Evolutionary conservation across 306 rosid species (phyloP), one percentile per base, ranked within the genome.

Genomic region (Cucurbita maxima): DNA sequence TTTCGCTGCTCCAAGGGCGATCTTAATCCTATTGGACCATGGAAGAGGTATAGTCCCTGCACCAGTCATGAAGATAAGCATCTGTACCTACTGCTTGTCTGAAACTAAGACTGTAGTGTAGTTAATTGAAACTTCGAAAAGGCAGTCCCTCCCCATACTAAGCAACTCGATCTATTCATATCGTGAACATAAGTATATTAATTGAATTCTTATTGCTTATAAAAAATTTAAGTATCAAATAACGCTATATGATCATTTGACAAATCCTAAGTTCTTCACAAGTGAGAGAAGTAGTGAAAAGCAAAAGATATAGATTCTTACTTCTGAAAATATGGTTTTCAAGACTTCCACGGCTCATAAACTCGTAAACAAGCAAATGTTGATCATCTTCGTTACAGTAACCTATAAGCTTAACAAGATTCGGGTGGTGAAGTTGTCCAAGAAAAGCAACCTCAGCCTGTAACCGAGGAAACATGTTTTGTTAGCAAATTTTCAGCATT

Each of bases 361-460:
- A 92, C 82, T 93, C 98, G 16, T 90, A 92, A 72, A 92, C 98
- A 57, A 92, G 96, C 79, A 93, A 85, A 75, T 92, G 84, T 54
- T 90, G 96, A 82, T 90, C 96, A 80, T 85, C 98, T 86, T 92
- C 98, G 45, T 78, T 90, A 79, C 98, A 92, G 78, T 88, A 92
- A 15, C 98, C 98, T 11, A 92, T 88, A 59, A 92, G 96, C 87
- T 88, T 92, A 59, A 92, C 98, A 71, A 92, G 93, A 85, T 92
- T 92, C 36, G 96, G 82, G 80, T 92, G 98, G 82, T 92, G 98
- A 85, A 92, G 98, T 82, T 92, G 96, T 79, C 98, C 98, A 41
- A 93, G 96, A 81, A 93, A 90, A 84, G 84, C 86, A 59, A 93
- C 98, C 82, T 93, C 98, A 76, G 98, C 98, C 98, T 93, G 91